phyloP scores from a whole-genome alignment of 2,329 filamentous ascomycete genomes.

The Exserohilum turcica region DNA sequence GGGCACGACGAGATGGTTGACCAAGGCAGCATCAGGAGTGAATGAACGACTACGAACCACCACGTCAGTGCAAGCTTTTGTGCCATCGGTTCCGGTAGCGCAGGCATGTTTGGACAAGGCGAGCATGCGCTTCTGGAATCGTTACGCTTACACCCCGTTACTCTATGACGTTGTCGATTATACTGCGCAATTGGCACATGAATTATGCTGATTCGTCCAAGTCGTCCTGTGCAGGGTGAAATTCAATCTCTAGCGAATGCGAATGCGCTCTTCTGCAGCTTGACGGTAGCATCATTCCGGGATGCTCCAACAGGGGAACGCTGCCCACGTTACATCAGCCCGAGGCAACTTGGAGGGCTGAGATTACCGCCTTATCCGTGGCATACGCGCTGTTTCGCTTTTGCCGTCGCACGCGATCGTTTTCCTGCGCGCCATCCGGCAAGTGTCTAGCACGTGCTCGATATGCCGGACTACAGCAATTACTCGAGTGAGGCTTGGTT shows the following conservation, averaged over 20 bases:
- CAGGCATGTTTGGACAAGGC: conserved; percentile 6
- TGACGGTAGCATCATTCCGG: neutral
- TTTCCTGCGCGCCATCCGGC: neutral
- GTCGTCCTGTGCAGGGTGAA: neutral
- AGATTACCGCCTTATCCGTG: conserved; percentile 7
- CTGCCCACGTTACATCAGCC: conserved; percentile 5
- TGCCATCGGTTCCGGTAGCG: neutral
- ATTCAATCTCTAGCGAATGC: neutral
- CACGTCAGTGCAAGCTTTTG: neutral
- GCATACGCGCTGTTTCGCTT: neutral
- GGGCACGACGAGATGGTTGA: neutral
- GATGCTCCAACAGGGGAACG: neutral
- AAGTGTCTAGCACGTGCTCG: neutral
- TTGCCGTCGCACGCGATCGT: conserved; percentile 5
- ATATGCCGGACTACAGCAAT: neutral
- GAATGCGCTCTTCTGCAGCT: neutral
- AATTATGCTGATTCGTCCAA: conserved; percentile 10
- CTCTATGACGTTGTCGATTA: neutral
- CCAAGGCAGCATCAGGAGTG: neutral
- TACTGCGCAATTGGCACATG: neutral
- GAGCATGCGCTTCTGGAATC: conserved; percentile 18
- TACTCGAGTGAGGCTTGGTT: neutral
- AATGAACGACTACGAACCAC: neutral
- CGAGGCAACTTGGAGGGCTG: conserved; percentile 12
- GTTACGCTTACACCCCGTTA: neutral